Base-by-base conservation (phyloP, 202 grass and related monocot species). In the Schoenoplectus tabernaemontani region DNA sequence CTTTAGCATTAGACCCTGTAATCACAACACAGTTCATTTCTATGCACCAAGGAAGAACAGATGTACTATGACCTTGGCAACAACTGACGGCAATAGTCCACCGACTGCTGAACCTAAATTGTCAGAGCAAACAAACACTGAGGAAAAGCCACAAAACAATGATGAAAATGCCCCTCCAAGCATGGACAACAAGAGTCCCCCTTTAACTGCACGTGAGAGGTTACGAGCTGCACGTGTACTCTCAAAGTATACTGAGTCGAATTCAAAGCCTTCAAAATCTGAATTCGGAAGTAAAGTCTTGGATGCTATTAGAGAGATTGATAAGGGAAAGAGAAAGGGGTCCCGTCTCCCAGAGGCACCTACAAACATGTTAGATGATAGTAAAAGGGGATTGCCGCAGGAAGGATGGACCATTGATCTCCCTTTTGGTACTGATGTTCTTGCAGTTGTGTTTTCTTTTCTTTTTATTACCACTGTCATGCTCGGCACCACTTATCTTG, bases 221-320 rank as follows among this genome's bases (percentile, higher is more conserved):
- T 76, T 99, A 61, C 89, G 92, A 61, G 92, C 88, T 12, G 92
- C 92, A 46, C 88, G 92, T 26, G 90, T 96, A 57, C 88, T 99
- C 68, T 91, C 88, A 17, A 95, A 88, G 82, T 99, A 92, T 69
- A 81, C 87, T 57, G 95, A 92, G n/a, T 82, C 88, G 26, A 41
- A 87, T 44, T 56, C 84, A 2, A 84, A 82, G 56, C 12, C 66
- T 5, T 3, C 16, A 7, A 93, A 91, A 69, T 56, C 81, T 20
- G 88, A 90, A 86, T 94, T 94, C 72, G 86, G 87, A 80, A 89
- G 89, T 44, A 80, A 82, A 26, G 83, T 98, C 83, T 84, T 94
- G 88, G 89, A 94, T 73, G 91, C 86, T 75, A 86, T 93, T 66
- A 85, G 84, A 20, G 89, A 90, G 82, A 88, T 68, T 59, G 89